Conservation (phyloP, 1,284 basidiomycete genomes). For the Boletus semigastroideus region DNA sequence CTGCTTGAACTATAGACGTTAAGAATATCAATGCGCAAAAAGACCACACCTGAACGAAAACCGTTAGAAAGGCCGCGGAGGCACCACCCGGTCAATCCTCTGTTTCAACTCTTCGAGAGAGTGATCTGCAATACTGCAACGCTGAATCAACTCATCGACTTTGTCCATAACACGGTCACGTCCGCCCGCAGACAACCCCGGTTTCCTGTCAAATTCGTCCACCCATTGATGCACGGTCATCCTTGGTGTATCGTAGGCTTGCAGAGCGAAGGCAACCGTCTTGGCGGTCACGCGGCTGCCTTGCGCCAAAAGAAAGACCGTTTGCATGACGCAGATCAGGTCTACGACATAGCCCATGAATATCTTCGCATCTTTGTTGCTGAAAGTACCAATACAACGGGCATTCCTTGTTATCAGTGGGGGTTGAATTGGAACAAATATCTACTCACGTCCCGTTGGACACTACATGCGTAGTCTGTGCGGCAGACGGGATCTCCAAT, state of each 20-base stretch:
- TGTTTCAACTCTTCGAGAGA: slow-evolving; percentile 1
- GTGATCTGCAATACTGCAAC: slow-evolving; percentile 6
- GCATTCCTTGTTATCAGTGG: not conserved
- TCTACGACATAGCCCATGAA: slow-evolving; percentile 28
- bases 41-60: not conserved
- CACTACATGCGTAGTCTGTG: slow-evolving; percentile 1
- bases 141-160: slow-evolving; percentile 14
- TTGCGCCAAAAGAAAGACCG: slow-evolving; percentile 12
- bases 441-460: slow-evolving; percentile 15
- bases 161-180: slow-evolving; percentile 8
- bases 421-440: too few species aligned
- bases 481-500: slow-evolving; percentile 11
- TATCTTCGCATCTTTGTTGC: slow-evolving; percentile 8
- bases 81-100: not conserved
- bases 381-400: not conserved
- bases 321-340: slow-evolving; percentile 25
- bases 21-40: not conserved
- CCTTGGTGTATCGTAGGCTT: not conserved
- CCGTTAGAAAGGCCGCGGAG: not conserved
- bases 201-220: not conserved
- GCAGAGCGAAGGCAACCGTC: not conserved
- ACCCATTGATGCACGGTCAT: not conserved
- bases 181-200: not conserved
- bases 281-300: not conserved
- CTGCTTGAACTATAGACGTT: not conserved